Percentiles rank a stretch among this genome's conserved stretches.
Conservation (phyloP, 495 filamentous ascomycete genomes). For the Chlorociboria aeruginascens region DNA sequence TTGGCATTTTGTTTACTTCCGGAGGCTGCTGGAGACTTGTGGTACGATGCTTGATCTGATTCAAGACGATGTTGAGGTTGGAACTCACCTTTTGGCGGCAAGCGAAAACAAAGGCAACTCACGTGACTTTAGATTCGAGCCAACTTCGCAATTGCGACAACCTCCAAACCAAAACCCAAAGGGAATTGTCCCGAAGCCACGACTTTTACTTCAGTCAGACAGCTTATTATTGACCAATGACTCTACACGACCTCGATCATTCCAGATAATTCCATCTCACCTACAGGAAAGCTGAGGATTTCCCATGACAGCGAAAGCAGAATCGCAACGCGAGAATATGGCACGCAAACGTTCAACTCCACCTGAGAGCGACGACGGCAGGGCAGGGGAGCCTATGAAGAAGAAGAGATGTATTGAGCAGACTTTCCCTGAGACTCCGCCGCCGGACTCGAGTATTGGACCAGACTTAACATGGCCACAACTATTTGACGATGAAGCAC, state of each 20-base stretch:
- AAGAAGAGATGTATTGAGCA: conserved; percentile 10
- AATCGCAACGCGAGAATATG: conserved; percentile 1
- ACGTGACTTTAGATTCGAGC: background rate
- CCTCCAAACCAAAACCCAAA: background rate
- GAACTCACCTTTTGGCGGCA: no score
- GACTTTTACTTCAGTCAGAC: background rate
- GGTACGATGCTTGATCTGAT: conserved; percentile 16
- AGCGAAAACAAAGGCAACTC: background rate
- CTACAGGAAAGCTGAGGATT: no score
- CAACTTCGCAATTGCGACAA: background rate
- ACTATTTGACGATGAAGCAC: conserved; percentile 16
- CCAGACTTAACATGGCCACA: background rate
- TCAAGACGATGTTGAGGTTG: conserved; percentile 2
- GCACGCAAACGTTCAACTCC: conserved; percentile 14
- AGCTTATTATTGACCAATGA: no score
- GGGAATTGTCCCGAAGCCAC: background rate
- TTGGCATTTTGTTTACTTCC: conserved; percentile 22
- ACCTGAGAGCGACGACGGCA: conserved; percentile 11
- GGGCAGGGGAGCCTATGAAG: conserved; percentile 3
- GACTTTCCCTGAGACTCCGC: conserved; percentile 5
- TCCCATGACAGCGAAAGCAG: no score
- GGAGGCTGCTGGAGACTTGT: conserved; percentile 9
- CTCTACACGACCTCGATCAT: background rate
- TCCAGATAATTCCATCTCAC: no score
- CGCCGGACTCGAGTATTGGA: background rate